These are phyloP conservation scores for Naegleria lovaniensis DNA, from an alignment of 208 protist genomes.

Conservation along the genomic window DNA sequence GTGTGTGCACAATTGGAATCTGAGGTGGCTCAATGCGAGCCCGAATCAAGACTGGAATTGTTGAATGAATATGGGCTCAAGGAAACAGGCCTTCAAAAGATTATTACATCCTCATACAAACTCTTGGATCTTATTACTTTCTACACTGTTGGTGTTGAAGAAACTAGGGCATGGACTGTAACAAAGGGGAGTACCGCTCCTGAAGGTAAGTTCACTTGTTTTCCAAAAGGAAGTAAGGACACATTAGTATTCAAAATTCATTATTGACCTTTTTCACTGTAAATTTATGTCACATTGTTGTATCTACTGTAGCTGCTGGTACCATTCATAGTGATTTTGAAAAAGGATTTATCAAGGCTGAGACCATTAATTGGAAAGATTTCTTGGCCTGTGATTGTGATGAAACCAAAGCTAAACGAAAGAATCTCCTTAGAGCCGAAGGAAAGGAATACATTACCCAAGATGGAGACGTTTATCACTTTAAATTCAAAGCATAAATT, in stretches of 20 bases:
- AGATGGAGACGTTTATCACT: slow-evolving; percentile 98
- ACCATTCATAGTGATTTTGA: slow-evolving; percentile 98
- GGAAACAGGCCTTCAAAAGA: slow-evolving; percentile 58
- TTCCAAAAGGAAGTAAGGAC: too few relatives aligned
- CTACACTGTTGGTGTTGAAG: slow-evolving; percentile 85
- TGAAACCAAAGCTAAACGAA: slow-evolving; percentile 79
- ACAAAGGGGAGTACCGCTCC: slow-evolving; percentile 85
- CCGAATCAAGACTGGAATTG: background rate
- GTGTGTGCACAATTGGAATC: background rate
- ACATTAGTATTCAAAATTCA: too few relatives aligned
- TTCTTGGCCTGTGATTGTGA: slow-evolving; percentile 88
- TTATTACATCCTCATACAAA: slow-evolving; percentile 86
- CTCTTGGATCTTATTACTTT: slow-evolving; percentile 91
- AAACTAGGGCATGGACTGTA: slow-evolving; percentile 97
- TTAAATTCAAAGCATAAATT: slow-evolving; percentile 62
- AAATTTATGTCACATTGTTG: too few relatives aligned
- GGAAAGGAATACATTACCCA: slow-evolving; percentile 92
- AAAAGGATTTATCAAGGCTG: slow-evolving; percentile 90
- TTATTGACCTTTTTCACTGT: too few relatives aligned
- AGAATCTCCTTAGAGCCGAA: slow-evolving; percentile 64
- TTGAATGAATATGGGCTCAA: background rate
- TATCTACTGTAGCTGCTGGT: slow-evolving; percentile 71
- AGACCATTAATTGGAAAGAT: slow-evolving; percentile 94
- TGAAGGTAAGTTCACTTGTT: slow-evolving; percentile 51
- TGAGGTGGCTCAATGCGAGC: background rate